phyloP scores from a whole-genome alignment of 306 rosid genomes.

The Carpinus fangiana region DNA sequence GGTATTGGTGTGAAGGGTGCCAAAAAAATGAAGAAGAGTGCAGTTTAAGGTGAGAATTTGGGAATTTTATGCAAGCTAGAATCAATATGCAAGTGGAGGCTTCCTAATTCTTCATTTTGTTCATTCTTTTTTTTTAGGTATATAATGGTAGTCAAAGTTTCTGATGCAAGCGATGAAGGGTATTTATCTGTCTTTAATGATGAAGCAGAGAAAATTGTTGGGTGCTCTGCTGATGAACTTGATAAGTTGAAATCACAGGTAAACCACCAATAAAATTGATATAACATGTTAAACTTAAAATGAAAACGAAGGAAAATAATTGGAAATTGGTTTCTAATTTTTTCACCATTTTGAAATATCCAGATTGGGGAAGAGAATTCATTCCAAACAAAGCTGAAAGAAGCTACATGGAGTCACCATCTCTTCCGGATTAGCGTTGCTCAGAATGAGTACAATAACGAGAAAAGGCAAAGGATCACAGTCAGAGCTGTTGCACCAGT shows the following conservation, averaged over 20 bases:
- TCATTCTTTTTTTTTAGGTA: conserved; percentile 46
- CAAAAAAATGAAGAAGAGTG: conserved; percentile 77
- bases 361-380: conserved; percentile 64
- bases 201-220: conserved; percentile 74
- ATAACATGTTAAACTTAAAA: no score
- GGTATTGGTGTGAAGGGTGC: conserved; percentile 91
- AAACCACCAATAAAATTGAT: background rate
- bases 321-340: background rate
- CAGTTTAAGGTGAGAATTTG: conserved; percentile 52
- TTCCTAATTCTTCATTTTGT: background rate
- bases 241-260: conserved; percentile 70
- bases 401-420: conserved; percentile 83
- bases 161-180: conserved; percentile 71
- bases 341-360: background rate
- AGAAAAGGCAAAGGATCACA: conserved; percentile 84
- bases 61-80: background rate
- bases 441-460: conserved; percentile 74
- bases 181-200: conserved; percentile 63
- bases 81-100: background rate
- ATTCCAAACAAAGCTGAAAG: conserved; percentile 59
- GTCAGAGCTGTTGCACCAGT: conserved; percentile 70
- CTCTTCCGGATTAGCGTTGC: conserved; percentile 80
- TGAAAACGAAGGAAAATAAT: background rate
- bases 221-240: conserved; percentile 86
- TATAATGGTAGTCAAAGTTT: conserved; percentile 51